Evolutionary conservation across 352 stramenopile species (phyloP).

Genomic region (Phytophthora pseudosyringae): DNA sequence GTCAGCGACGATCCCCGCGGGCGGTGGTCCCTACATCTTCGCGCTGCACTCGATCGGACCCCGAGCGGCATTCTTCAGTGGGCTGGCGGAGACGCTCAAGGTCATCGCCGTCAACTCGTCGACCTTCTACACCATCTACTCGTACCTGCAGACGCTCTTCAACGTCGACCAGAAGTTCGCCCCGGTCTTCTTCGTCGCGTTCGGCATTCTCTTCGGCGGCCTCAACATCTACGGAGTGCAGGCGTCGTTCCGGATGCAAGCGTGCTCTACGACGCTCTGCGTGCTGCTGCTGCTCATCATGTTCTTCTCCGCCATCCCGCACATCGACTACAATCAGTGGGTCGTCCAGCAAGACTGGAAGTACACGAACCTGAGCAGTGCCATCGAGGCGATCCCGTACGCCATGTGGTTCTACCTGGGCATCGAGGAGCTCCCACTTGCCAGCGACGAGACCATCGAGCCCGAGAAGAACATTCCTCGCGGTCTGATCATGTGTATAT

Average conservation of each 20-base stretch:
- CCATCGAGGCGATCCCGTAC: constrained; percentile 64
- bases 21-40: constrained; percentile 70
- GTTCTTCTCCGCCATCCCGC: constrained; percentile 51
- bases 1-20: constrained; percentile 56
- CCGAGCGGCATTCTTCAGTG: constrained; percentile 39
- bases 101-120: constrained; percentile 63
- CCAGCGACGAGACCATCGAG: constrained; percentile 34
- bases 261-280: constrained; percentile 53
- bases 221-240: constrained; percentile 63
- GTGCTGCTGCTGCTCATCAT: constrained; percentile 61
- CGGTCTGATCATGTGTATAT: constrained; percentile 56
- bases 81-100: constrained; percentile 60
- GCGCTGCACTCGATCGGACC: constrained; percentile 57
- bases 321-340: constrained; percentile 63
- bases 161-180: constrained; percentile 40
- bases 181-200: constrained; percentile 53
- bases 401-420: constrained; percentile 66
- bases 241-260: constrained; percentile 64
- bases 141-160: constrained; percentile 55
- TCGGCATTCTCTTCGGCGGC: constrained; percentile 57
- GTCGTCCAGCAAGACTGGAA: constrained; percentile 60
- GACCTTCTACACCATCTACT: constrained; percentile 49
- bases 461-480: constrained; percentile 35
- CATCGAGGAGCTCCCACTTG: constrained; percentile 33
- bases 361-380: constrained; percentile 51